These are phyloP conservation scores for Magnaporthiopsis poae DNA, from an alignment of 2,329 filamentous ascomycete genomes.

Conservation along the genomic window DNA sequence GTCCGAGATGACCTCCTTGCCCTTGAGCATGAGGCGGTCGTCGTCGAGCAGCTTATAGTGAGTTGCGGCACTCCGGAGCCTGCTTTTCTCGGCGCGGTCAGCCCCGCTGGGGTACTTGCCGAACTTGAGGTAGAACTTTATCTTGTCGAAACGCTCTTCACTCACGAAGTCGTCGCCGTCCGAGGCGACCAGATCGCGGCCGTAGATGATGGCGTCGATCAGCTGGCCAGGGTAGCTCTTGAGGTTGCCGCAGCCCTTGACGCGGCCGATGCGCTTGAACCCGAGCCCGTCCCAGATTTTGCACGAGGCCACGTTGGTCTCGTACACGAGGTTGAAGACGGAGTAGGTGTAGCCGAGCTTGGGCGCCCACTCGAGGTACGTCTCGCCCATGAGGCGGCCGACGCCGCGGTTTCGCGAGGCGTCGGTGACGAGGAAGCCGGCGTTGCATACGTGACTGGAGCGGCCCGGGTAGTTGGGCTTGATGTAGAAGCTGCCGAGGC, in stretches of 20 bases:
- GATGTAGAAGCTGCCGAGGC: constrained; percentile 85
- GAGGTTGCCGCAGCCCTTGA: constrained; percentile 62
- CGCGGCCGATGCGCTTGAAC: constrained; percentile 82
- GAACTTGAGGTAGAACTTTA: constrained; percentile 91
- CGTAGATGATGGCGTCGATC: constrained; percentile 70
- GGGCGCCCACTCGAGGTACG: constrained; percentile 68
- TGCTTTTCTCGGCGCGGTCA: constrained; percentile 89
- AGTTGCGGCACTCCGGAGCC: constrained; percentile 82
- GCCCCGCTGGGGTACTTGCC: constrained; percentile 87
- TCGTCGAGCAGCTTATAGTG: constrained; percentile 78
- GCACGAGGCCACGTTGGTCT: constrained; percentile 83
- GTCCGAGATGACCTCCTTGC: constrained; percentile 92
- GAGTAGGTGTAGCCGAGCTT: constrained; percentile 81
- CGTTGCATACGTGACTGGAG: constrained; percentile 86
- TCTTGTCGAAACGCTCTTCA: constrained; percentile 97
- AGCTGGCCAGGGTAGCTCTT: constrained; percentile 58
- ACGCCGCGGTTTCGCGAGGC: constrained; percentile 64
- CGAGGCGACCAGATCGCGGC: constrained; percentile 47
- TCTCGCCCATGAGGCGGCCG: constrained; percentile 65
- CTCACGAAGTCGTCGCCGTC: constrained; percentile 75
- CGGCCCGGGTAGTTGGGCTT: constrained; percentile 88
- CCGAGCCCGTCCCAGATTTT: constrained; percentile 86
- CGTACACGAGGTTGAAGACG: constrained; percentile 89
- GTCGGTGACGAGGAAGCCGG: constrained; percentile 65
- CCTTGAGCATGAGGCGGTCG: constrained; percentile 89